phyloP scores from a whole-genome alignment of 805 yeast genomes.

The Kregervanrija fluxuum region DNA sequence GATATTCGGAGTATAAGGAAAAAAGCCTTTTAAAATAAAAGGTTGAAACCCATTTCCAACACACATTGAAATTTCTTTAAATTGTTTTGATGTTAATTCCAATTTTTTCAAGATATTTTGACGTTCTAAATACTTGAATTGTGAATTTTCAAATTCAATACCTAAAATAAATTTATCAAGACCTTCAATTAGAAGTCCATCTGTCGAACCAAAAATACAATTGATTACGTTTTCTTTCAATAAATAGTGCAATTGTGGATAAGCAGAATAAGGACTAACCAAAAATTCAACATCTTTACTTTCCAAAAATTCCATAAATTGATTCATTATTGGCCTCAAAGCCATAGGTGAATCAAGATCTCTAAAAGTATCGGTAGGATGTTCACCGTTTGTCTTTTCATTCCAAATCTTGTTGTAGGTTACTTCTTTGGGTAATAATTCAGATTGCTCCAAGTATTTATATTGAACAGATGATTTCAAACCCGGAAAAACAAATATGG shows the following conservation, averaged over 20 bases:
- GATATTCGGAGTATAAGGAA: constrained; percentile 32
- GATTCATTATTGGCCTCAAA: constrained; percentile 42
- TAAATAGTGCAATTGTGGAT: constrained; percentile 73
- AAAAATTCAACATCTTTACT: constrained; percentile 54
- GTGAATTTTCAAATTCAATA: constrained; percentile 58
- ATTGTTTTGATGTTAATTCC: constrained; percentile 52
- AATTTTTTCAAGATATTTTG: constrained; percentile 52
- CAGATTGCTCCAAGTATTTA: constrained; percentile 20
- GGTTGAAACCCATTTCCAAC: constrained; percentile 78
- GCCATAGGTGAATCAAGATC: constrained; percentile 43
- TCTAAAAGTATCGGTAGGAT: constrained; percentile 43
- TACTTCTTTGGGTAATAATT: constrained; percentile 28
- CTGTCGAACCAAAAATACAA: constrained; percentile 80
- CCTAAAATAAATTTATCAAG: constrained; percentile 68
- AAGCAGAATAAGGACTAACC: constrained; percentile 77
- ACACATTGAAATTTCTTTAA: constrained; percentile 68
- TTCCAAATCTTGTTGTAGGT: constrained; percentile 46
- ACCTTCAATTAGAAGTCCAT: constrained; percentile 49
- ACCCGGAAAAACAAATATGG: constrained; percentile 76
- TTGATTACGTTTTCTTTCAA: constrained; percentile 51
- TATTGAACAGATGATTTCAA: constrained; percentile 34
- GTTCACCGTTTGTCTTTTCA: constrained; percentile 21
- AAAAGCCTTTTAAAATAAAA: constrained; percentile 35
- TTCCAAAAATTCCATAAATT: constrained; percentile 51
- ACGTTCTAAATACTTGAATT: constrained; percentile 62